Base-by-base conservation (phyloP, 2,329 filamentous ascomycete genomes). In the Hymenoscyphus occultus region DNA sequence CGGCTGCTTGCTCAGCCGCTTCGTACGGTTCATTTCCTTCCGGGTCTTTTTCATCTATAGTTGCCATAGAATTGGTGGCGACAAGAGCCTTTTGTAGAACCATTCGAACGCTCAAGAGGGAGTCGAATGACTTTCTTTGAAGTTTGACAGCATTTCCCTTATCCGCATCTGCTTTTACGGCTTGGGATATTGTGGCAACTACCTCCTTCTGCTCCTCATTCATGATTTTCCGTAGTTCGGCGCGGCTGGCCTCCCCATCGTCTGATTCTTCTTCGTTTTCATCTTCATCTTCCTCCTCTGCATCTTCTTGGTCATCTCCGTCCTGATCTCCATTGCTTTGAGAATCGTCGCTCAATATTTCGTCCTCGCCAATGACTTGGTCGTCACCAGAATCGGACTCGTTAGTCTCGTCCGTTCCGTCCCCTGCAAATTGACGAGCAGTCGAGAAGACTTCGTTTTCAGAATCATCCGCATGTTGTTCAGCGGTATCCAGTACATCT, bases 81-180 rank as follows among this genome's bases (percentile, higher is more conserved):
- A 95, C 85, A 14, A 99, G 79, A 1, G 91, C 92, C 77, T 97
- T 98, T 77, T 99, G 96, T 19, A 99, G 80, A 67, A 94, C 91
- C 74, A 99, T 97, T 22, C 95, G 88, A 14, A 93, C 85, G 78
- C 97, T 96, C 39, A 99, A 84, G 0, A 98, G 85, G 0, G 91
- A 86, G 71, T 98, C 94, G 74, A 97, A 99, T 0, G 89, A 87
- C 67, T 89, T 89, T 61, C 93, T 87, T 78, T 99, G 95, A 64
- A 88, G 82, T 72, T 93, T 94, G 45, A 99, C 91, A 0, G 94
- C 94, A 63, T 85, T 80, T 13, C 95, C 95, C 77, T 98, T 98
- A 54, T 89, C 86, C 4, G 90, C 87, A 75, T 98, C 95, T 62
- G 86, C 86, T 73, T 89, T 88, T 61, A 87, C 87, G 1, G 90